Percentiles rank a stretch among this genome's conserved stretches.
Conservation (phyloP, 2,329 filamentous ascomycete species). For the Aspergillus ochraceus region DNA sequence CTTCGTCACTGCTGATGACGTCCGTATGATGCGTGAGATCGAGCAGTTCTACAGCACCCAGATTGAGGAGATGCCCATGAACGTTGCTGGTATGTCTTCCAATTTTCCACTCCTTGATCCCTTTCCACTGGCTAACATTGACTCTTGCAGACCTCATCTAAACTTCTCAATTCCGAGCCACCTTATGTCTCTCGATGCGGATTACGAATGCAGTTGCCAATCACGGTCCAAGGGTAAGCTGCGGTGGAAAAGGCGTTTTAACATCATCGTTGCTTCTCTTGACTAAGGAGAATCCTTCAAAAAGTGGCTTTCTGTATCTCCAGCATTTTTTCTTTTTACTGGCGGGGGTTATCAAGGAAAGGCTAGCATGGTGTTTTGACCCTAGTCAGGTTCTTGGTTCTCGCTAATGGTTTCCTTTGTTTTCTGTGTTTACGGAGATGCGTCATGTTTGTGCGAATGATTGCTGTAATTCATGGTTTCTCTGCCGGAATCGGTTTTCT, state of each 20-base stretch:
- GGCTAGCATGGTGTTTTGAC: constrained; percentile 12
- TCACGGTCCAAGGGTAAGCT: constrained; percentile 27
- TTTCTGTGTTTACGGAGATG: constrained; percentile 38
- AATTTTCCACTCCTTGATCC: neutral
- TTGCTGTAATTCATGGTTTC: constrained; percentile 37
- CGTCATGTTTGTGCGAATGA: constrained; percentile 38
- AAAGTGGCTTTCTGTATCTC: constrained; percentile 43
- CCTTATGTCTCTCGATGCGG: constrained; percentile 36
- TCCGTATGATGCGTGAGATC: constrained; percentile 99
- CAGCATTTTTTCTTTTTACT: constrained; percentile 31
- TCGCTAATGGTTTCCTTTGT: constrained; percentile 40
- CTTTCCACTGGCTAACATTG: constrained; percentile 16
- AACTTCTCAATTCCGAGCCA: constrained; percentile 29
- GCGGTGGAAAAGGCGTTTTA: constrained; percentile 28
- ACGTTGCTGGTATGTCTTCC: constrained; percentile 61
- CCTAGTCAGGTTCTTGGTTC: constrained; percentile 11
- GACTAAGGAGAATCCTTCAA: constrained; percentile 33
- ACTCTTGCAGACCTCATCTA: constrained; percentile 43
- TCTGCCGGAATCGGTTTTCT: constrained; percentile 20
- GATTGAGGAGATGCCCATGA: constrained; percentile 99
- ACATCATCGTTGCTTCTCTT: constrained; percentile 28
- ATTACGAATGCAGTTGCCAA: constrained; percentile 38
- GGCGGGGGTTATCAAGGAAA: constrained; percentile 20
- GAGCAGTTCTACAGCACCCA: constrained; percentile 99
- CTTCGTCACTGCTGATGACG: constrained; percentile 98